These are phyloP conservation scores for Paulownia fortunei DNA, from an alignment of 257 asterid species.

Conservation along the genomic window DNA sequence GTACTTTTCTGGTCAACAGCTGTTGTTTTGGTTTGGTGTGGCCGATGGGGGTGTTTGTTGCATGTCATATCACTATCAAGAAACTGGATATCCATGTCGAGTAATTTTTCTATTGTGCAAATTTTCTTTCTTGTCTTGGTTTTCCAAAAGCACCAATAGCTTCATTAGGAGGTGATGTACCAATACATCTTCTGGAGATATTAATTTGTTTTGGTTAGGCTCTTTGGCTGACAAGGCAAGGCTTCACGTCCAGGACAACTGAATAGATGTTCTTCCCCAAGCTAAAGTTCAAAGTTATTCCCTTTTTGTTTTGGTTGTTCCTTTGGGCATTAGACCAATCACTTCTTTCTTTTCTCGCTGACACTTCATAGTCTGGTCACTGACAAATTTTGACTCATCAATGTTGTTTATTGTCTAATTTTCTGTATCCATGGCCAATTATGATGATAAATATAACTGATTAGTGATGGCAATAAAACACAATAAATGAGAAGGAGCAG, in stretches of 20 bases:
- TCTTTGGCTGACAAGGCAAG: neutral
- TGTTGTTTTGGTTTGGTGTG: no score
- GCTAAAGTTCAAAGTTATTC: neutral
- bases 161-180: neutral
- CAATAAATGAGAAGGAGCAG: neutral
- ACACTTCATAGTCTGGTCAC: neutral
- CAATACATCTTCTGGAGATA: neutral
- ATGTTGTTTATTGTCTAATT: neutral
- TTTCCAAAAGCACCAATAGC: no score
- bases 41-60: no score
- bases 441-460: neutral
- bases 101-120: neutral
- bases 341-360: neutral
- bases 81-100: neutral
- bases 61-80: neutral
- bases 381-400: neutral
- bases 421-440: neutral
- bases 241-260: neutral
- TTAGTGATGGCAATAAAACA: neutral
- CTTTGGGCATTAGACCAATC: neutral
- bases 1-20: no score
- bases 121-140: no score
- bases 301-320: neutral
- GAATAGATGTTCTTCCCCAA: neutral
- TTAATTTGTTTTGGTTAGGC: neutral